phyloP scores from a whole-genome alignment of 139 green algal species.

The Diplosphaera chodatii region DNA sequence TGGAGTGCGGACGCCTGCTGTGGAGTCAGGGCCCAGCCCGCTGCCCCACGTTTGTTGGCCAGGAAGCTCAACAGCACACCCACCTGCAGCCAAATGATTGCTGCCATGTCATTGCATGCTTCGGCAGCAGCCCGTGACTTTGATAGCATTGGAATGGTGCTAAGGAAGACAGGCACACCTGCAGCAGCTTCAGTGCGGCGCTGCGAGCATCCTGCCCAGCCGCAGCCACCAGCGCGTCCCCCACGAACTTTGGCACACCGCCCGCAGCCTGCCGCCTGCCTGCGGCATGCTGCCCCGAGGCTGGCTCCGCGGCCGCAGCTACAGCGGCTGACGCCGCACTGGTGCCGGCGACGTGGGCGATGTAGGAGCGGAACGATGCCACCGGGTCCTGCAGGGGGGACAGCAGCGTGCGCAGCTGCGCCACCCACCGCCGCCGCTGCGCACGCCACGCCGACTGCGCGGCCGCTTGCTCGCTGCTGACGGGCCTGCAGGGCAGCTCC shows the following conservation, averaged over 20 bases:
- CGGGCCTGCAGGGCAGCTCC: neutral
- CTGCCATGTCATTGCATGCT: too few species aligned
- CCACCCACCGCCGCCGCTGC: neutral
- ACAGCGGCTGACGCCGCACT: constrained; percentile 14
- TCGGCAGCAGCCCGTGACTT: too few species aligned
- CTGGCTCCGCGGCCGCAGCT: too few species aligned
- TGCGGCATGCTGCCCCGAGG: neutral
- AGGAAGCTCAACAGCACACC: neutral
- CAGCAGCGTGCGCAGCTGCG: neutral
- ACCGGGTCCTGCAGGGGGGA: constrained; percentile 9
- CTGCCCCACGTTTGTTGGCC: neutral
- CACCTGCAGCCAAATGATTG: too few species aligned
- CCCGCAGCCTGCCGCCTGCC: too few species aligned
- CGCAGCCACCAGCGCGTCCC: constrained; percentile 25
- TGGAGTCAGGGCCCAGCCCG: neutral
- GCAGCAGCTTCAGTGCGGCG: constrained; percentile 17
- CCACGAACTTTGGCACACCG: constrained; percentile 6
- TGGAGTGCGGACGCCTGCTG: neutral
- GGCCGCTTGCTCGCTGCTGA: neutral
- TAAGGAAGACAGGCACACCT: too few species aligned
- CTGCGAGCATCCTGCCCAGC: constrained; percentile 17
- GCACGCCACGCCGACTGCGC: neutral
- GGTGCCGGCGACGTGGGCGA: constrained; percentile 22
- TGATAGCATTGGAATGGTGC: too few species aligned
- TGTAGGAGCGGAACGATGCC: constrained; percentile 16